Conservation (phyloP, 495 filamentous ascomycete species). For the Thermothielavioides terrestris region DNA sequence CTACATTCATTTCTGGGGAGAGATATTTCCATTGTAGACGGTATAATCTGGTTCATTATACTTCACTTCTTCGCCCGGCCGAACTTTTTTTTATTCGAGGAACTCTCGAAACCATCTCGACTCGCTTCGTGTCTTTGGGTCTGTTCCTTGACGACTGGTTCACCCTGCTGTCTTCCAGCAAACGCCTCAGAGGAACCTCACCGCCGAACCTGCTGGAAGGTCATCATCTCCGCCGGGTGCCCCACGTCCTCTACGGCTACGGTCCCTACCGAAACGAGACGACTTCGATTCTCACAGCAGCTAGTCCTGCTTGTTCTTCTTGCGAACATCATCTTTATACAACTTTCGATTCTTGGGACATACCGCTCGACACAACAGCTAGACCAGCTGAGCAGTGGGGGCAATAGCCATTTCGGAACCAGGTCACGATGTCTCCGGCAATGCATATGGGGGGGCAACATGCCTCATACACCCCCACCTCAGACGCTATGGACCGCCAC, state of each 20-base stretch:
- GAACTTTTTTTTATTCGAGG: constrained; percentile 17
- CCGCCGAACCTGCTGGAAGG: background rate
- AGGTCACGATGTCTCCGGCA: constrained; percentile 36
- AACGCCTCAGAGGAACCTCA: background rate
- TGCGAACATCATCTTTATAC: constrained; percentile 13
- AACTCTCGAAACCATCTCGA: background rate
- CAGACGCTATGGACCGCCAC: constrained; percentile 43
- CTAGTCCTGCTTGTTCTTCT: constrained; percentile 28
- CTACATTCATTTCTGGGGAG: constrained; percentile 41
- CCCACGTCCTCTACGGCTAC: constrained; percentile 10
- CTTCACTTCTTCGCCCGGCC: constrained; percentile 13
- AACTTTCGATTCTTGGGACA: constrained; percentile 24
- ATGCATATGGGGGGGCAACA: constrained; percentile 39
- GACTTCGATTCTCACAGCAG: constrained; percentile 30
- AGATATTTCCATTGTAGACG: constrained; percentile 32
- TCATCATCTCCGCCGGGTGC: background rate
- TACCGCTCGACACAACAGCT: constrained; percentile 23
- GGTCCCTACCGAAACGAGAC: constrained; percentile 18
- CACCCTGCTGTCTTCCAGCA: constrained; percentile 15
- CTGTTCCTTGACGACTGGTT: constrained; percentile 13
- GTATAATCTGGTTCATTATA: constrained; percentile 39
- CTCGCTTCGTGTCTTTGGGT: constrained; percentile 15
- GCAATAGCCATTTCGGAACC: constrained; percentile 8
- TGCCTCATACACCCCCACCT: constrained; percentile 35
- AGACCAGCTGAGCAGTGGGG: constrained; percentile 5